Percentiles rank a stretch among this genome's conserved stretches.
These are phyloP conservation scores for Didymella pomorum DNA, from an alignment of 2,329 filamentous ascomycete species.

Conservation along the genomic window DNA sequence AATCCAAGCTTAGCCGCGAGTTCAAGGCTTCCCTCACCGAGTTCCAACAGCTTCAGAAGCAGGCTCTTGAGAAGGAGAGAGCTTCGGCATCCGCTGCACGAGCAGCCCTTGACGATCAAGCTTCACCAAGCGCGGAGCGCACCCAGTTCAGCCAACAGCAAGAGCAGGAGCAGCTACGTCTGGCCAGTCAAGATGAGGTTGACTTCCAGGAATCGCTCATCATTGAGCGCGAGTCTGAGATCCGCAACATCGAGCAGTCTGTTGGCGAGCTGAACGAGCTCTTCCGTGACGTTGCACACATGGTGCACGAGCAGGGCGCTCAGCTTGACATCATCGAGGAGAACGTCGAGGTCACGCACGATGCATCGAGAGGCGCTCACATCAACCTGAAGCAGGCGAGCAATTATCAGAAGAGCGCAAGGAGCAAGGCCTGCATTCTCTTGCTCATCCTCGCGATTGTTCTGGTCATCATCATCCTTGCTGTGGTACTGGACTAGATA, in stretches of 20 bases:
- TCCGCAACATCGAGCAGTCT: conserved; percentile 95
- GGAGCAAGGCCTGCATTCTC: conserved; percentile 93
- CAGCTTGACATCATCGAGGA: conserved; percentile 85
- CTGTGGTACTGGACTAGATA: conserved; percentile 76
- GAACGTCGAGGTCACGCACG: conserved; percentile 83
- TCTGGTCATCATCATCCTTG: conserved; percentile 86
- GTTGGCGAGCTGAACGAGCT: conserved; percentile 96
- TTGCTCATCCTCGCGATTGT: conserved; percentile 89
- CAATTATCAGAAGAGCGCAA: conserved; percentile 92
- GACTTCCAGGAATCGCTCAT: conserved; percentile 97
- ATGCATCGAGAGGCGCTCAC: conserved; percentile 85
- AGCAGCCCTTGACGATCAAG: conserved; percentile 73
- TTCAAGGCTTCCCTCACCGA: conserved; percentile 88
- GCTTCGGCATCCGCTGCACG: conserved; percentile 84
- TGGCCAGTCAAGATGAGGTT: conserved; percentile 92
- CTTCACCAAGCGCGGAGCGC: conserved; percentile 54
- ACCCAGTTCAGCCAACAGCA: conserved; percentile 62
- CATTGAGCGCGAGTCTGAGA: conserved; percentile 94
- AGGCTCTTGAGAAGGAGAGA: conserved; percentile 90
- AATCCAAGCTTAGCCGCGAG: conserved; percentile 92
- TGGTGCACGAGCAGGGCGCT: conserved; percentile 92
- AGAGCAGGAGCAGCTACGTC: conserved; percentile 72
- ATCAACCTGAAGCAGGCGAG: conserved; percentile 84
- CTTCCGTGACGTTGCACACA: conserved; percentile 97
- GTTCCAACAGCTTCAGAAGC: conserved; percentile 90